Base-by-base conservation (phyloP, 108 stramenopile genomes). In the Cyclotella baltica region DNA sequence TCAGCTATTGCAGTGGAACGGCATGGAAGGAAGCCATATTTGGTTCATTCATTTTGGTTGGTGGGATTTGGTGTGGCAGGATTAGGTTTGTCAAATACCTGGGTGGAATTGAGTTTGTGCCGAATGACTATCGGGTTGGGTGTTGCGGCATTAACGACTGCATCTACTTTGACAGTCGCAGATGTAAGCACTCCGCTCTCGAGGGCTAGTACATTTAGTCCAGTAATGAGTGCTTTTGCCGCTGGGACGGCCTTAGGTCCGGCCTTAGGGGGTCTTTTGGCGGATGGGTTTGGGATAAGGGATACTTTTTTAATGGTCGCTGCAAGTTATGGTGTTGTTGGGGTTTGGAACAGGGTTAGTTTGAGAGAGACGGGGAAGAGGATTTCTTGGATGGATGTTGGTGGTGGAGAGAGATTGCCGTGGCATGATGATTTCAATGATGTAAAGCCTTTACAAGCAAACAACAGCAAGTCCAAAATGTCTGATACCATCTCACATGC, bases 191-290 rank as follows among this genome's bases (percentile, higher is more conserved):
- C 93, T 0, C 92, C 91, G 23, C 67, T 89, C 20, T 94, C 91
- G 70, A 82, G 96, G 36, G 94, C 94, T 0, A 70, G 76, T 4
- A 92, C 93, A 0, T 89, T 92, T 78, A 89, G 93, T 18, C 94
- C 96, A 4, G 87, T 97, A 11, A 89, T 90, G 84, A 80, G 86
- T 30, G 93, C 87, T 3, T 97, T 97, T 83, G 76, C 91, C 2
- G 96, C 92, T 1, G 96, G 96, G 16, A 94, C 90, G 29, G 92
- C 94, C 22, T 62, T 97, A 25, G 96, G 96, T 28, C 96, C 96
- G 1, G 96, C 93, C 0, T 28, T 95, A 28, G 96, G 96, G 16
- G 96, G 96, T 0, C 28, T 91, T 30, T 70, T 93, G 56, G 89
- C 88, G 28, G 93, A 95, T 64, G 33, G 80, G 9, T 70, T 91